phyloP scores from a whole-genome alignment of 2,329 filamentous ascomycete species.

The Aotearoamyces nothofagi region DNA sequence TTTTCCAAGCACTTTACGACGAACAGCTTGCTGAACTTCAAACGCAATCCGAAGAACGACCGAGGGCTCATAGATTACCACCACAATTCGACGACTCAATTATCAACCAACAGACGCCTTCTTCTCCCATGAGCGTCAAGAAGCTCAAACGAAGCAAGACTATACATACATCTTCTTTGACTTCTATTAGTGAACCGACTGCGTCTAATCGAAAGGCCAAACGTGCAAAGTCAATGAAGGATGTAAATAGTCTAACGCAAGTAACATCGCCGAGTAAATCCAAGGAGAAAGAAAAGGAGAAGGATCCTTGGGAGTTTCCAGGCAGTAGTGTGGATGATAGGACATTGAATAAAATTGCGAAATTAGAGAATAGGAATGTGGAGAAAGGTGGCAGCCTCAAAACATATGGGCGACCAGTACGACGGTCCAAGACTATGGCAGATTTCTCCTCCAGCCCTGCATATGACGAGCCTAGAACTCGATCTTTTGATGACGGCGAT shows the following conservation, averaged over 20 bases:
- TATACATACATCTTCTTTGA: slow-evolving; percentile 1
- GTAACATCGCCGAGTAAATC: slow-evolving; percentile 1
- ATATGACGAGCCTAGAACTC: neutral
- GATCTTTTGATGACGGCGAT: slow-evolving; percentile 1
- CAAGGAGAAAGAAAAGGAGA: neutral
- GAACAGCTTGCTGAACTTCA: slow-evolving; percentile 1
- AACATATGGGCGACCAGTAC: slow-evolving; percentile 2
- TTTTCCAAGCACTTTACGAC: slow-evolving; percentile 4
- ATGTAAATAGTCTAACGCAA: slow-evolving; percentile 2
- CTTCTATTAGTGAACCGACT: slow-evolving; percentile 2
- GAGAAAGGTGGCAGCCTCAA: slow-evolving; percentile 1
- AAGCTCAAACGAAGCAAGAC: slow-evolving; percentile 4
- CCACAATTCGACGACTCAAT: slow-evolving; percentile 2
- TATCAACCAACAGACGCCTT: slow-evolving; percentile 3
- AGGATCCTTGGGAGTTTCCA: slow-evolving; percentile 5
- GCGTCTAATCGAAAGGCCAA: slow-evolving; percentile 1
- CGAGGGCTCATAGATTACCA: slow-evolving; percentile 1
- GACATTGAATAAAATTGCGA: slow-evolving; percentile 1
- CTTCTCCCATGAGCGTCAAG: neutral
- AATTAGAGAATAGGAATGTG: neutral
- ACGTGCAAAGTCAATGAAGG: slow-evolving; percentile 2
- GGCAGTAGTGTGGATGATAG: slow-evolving; percentile 3
- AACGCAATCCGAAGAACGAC: neutral
- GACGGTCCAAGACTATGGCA: slow-evolving; percentile 2
- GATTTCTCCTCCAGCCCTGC: slow-evolving; percentile 1